phyloP scores from a whole-genome alignment of 2,329 filamentous ascomycete species.

The Aspergillus neotritici region DNA sequence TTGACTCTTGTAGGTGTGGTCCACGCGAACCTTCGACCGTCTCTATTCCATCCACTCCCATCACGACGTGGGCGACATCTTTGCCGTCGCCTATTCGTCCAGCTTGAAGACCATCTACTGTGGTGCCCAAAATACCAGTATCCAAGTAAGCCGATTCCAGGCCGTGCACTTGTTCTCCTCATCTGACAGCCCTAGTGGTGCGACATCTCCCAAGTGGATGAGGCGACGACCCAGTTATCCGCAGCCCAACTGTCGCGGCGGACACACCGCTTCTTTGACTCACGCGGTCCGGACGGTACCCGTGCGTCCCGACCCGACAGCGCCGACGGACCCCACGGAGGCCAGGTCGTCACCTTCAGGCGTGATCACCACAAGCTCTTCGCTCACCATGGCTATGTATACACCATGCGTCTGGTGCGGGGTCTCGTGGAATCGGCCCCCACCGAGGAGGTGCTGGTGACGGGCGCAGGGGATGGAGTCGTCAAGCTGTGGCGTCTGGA shows the following conservation, averaged over 20 bases:
- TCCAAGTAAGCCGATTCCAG: conserved; percentile 54
- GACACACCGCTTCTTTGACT: conserved; percentile 89
- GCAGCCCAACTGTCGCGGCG: conserved; percentile 68
- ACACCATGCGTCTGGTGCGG: conserved; percentile 84
- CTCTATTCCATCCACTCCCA: conserved; percentile 88
- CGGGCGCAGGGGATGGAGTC: conserved; percentile 86
- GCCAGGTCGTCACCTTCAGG: conserved; percentile 72
- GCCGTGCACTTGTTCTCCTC: not conserved
- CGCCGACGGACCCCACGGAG: conserved; percentile 48
- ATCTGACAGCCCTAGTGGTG: conserved; percentile 58
- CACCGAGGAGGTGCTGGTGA: conserved; percentile 69
- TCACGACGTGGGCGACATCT: conserved; percentile 92
- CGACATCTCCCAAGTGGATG: conserved; percentile 58
- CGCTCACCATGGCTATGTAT: conserved; percentile 91
- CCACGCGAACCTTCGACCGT: conserved; percentile 65
- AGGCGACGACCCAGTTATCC: conserved; percentile 58
- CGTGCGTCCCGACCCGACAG: conserved; percentile 67
- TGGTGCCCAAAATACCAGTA: conserved; percentile 88
- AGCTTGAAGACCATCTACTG: conserved; percentile 78
- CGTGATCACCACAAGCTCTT: conserved; percentile 76
- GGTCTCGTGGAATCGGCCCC: conserved; percentile 66
- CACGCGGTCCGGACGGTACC: conserved; percentile 73
- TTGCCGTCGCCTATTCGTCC: conserved; percentile 84
- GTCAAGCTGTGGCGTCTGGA: conserved; percentile 87
- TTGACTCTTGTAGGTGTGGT: conserved; percentile 61